Evolutionary conservation across 371 early-diverging fungal species (phyloP).

Genomic region (Syncephalastrum racemosum): DNA sequence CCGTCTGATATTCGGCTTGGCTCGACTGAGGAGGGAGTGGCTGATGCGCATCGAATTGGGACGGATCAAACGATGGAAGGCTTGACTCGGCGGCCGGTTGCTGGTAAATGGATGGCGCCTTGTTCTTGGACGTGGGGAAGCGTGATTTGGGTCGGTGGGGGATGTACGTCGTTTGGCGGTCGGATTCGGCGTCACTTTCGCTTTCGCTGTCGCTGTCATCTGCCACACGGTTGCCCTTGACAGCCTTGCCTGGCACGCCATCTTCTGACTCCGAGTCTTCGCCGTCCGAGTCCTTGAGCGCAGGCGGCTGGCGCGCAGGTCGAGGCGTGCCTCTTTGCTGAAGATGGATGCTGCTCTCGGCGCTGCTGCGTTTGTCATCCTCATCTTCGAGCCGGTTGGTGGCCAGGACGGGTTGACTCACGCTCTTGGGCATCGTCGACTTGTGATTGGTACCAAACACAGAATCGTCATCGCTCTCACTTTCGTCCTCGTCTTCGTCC

Average conservation of each 20-base stretch:
- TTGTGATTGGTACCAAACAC: background rate
- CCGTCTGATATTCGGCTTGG: no score
- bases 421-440: constrained; percentile 1
- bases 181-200: constrained; percentile 18
- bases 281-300: constrained; percentile 4
- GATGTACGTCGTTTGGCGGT: constrained; percentile 1
- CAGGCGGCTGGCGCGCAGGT: background rate
- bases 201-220: constrained; percentile 13
- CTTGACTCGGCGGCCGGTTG: no score
- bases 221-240: constrained; percentile 1
- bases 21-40: no score
- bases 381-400: no score
- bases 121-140: no score
- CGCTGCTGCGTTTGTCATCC: no score
- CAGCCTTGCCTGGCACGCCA: background rate
- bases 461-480: constrained; percentile 27
- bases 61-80: no score
- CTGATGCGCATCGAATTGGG: no score
- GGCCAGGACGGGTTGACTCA: background rate
- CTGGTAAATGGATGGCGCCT: no score
- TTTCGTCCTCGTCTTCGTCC: constrained; percentile 29
- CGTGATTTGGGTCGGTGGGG: constrained; percentile 16
- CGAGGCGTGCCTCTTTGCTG: background rate
- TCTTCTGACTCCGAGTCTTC: constrained; percentile 4
- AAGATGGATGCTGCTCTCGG: background rate